phyloP scores from a whole-genome alignment of 768 basidiomycete species.

The Rhizopogon roseolus region DNA sequence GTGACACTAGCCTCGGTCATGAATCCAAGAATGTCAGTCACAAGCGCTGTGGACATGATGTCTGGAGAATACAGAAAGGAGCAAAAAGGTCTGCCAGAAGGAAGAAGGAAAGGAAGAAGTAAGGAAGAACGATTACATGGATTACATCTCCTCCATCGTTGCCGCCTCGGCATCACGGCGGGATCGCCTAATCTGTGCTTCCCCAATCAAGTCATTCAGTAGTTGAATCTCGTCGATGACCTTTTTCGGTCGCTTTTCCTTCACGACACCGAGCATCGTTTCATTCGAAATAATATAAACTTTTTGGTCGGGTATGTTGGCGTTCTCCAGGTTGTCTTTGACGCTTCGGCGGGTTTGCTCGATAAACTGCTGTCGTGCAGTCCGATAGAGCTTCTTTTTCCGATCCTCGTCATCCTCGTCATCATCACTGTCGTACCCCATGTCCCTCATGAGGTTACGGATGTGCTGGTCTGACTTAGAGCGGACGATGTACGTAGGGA shows the following conservation, averaged over 20 bases:
- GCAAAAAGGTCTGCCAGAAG: background rate
- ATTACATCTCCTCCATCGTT: background rate
- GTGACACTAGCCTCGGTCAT: no score
- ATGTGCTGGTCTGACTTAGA: slow-evolving; percentile 33
- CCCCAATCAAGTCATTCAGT: slow-evolving; percentile 17
- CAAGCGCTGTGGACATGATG: background rate
- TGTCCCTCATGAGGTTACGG: slow-evolving; percentile 19
- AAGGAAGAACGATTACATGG: background rate
- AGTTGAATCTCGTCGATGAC: slow-evolving; percentile 24
- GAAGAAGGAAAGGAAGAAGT: background rate
- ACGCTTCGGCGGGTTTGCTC: slow-evolving; percentile 19
- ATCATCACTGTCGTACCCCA: slow-evolving; percentile 22
- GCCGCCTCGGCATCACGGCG: background rate
- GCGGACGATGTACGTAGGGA: slow-evolving; percentile 30
- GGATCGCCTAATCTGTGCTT: slow-evolving; percentile 2
- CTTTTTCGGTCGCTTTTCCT: slow-evolving; percentile 15
- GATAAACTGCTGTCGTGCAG: slow-evolving; percentile 24
- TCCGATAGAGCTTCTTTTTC: slow-evolving; percentile 13
- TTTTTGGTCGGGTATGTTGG: slow-evolving; percentile 21
- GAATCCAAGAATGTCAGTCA: no score
- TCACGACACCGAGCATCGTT: slow-evolving; percentile 17
- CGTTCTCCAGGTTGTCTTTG: slow-evolving; percentile 18
- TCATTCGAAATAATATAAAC: slow-evolving; percentile 26
- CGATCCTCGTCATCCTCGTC: slow-evolving; percentile 8
- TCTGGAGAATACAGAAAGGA: background rate